Conservation (phyloP, 371 early-diverging fungal species). For the Nosema muscidifuracis region DNA sequence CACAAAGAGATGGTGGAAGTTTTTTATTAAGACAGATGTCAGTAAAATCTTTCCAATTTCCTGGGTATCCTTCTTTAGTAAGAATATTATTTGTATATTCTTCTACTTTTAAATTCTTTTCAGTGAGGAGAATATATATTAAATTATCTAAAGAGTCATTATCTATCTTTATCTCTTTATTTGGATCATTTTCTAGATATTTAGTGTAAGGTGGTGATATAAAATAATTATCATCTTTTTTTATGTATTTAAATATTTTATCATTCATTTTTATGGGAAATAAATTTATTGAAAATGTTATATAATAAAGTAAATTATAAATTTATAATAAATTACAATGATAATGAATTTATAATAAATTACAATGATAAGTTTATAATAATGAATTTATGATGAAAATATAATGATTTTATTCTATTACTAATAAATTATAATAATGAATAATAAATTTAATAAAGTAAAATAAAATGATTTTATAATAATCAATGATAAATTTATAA, state of each 20-base stretch:
- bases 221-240: neutral
- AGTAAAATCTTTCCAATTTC: slow-evolving; percentile 59
- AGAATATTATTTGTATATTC: slow-evolving; percentile 56
- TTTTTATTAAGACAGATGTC: slow-evolving; percentile 51
- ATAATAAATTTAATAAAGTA: too few species aligned
- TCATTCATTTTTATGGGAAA: neutral
- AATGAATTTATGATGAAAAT: too few species aligned
- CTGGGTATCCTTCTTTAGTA: slow-evolving; percentile 52
- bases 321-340: too few species aligned
- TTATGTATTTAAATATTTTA: neutral
- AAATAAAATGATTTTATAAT: too few species aligned
- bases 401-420: too few species aligned
- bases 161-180: slow-evolving; percentile 19
- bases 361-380: too few species aligned
- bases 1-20: slow-evolving; percentile 38
- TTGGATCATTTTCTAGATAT: neutral
- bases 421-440: too few species aligned
- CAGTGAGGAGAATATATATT: slow-evolving; percentile 23
- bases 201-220: neutral
- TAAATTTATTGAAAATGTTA: neutral
- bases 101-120: slow-evolving; percentile 36
- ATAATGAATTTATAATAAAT: too few species aligned
- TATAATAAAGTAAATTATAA: too few species aligned
- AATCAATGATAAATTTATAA: too few species aligned
- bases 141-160: slow-evolving; percentile 27